Conservation (phyloP, 345 rosid species). For the Gossypium turneri region DNA sequence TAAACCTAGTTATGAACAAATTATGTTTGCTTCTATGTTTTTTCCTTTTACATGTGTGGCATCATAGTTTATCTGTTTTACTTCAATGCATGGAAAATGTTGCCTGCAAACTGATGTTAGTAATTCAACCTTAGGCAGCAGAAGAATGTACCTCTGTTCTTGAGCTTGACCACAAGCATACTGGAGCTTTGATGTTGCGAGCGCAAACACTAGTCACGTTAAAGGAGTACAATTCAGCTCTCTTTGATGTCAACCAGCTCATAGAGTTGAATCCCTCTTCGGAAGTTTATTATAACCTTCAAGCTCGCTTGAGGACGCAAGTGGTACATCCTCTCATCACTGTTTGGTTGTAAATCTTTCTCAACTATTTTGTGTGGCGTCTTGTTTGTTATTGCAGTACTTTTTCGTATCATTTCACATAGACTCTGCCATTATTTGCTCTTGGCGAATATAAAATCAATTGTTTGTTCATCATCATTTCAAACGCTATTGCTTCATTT, state of each 20-base stretch:
- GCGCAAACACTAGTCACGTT: constrained; percentile 89
- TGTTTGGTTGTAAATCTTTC: neutral
- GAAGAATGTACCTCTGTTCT: constrained; percentile 91
- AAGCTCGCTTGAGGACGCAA: constrained; percentile 82
- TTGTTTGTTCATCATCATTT: neutral
- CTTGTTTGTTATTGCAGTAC: neutral
- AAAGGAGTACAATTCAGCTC: constrained; percentile 78
- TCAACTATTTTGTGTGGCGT: neutral
- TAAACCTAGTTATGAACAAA: no score
- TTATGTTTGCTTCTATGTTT: neutral
- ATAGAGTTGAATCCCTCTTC: constrained; percentile 76
- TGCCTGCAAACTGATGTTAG: constrained; percentile 9
- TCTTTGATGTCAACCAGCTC: constrained; percentile 86
- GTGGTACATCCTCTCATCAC: constrained; percentile 46
- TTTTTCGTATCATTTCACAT: neutral
- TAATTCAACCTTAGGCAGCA: constrained; percentile 58
- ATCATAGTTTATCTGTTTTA: neutral
- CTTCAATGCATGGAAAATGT: neutral
- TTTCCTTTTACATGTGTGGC: neutral
- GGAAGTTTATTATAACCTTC: constrained; percentile 74
- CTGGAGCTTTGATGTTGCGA: constrained; percentile 89
- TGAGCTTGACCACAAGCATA: constrained; percentile 83
- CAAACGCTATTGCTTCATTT: neutral
- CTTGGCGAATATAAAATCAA: neutral
- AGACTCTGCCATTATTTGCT: neutral